These are phyloP conservation scores for Penicillium chermesinum DNA, from an alignment of 495 filamentous ascomycete genomes.

Conservation along the genomic window DNA sequence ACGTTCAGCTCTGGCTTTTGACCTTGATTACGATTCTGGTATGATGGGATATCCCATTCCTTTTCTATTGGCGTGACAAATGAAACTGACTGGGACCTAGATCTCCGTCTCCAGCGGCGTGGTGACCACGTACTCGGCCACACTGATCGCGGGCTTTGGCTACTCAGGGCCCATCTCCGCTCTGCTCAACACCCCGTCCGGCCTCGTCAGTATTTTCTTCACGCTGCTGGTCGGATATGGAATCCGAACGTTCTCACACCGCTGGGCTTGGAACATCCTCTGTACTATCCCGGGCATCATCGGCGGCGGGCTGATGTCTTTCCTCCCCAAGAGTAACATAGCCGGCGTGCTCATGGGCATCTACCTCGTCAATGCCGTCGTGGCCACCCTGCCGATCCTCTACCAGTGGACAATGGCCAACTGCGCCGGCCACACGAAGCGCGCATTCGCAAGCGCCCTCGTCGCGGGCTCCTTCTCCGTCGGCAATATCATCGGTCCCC, in stretches of 20 bases:
- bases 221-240: conserved; percentile 50
- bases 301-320: conserved; percentile 57
- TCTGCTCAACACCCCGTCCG: conserved; percentile 61
- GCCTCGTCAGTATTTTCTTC: conserved; percentile 52
- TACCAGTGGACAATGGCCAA: conserved; percentile 49
- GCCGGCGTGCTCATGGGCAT: conserved; percentile 56
- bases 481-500: conserved; percentile 63
- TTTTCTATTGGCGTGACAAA: too few species aligned
- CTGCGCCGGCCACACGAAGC: conserved; percentile 45
- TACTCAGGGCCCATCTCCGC: conserved; percentile 49
- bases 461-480: conserved; percentile 55
- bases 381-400: conserved; percentile 38
- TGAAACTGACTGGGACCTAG: too few species aligned
- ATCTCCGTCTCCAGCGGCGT: conserved; percentile 55
- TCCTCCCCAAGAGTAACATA: conserved; percentile 42
- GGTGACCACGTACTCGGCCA: conserved; percentile 57
- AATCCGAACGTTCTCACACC: conserved; percentile 38
- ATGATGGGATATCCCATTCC: too few species aligned
- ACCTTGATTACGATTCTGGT: conserved; percentile 32
- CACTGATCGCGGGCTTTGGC: conserved; percentile 52
- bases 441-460: conserved; percentile 51
- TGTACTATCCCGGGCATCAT: conserved; percentile 47
- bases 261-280: conserved; percentile 46
- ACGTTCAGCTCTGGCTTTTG: conserved; percentile 36
- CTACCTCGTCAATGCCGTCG: conserved; percentile 57